Base-by-base conservation (phyloP, 2,329 filamentous ascomycete genomes). In the Aspergillus phoenicis region DNA sequence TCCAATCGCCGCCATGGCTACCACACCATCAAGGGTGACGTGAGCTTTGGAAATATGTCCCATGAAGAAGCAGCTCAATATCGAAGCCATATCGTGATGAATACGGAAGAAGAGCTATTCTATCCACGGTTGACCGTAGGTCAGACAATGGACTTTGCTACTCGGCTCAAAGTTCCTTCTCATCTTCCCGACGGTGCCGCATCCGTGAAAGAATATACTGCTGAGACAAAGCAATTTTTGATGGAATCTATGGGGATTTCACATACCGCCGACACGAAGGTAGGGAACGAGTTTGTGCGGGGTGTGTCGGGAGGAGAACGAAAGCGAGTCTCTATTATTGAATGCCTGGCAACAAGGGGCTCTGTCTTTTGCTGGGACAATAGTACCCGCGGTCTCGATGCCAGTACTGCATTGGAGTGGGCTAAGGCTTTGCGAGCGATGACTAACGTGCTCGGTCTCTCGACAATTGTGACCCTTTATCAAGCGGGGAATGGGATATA, bases 401-500 rank as follows among this genome's bases (percentile, higher is more conserved):
- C 86, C 1, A 85, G 81, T 68, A 87, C 84, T 4, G 86, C 85
- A 2, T 74, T 87, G 3, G 81, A 86, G 49, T 87, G 81, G 63
- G 78, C 81, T 41, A 84, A 84, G 64, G 82, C 84, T 2, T 73
- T 89, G 11, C 77, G 87, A 6, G 81, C 83, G 8, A 78, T 88
- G 80, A 88, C 86, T 0, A 84, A 89, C 60, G 78, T 86, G 1
- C 76, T 84, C 4, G 84, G 84, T 0, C 76, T 87, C 2, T 75
- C 84, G 0, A 82, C 84, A 2, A 84, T 88, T 51, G 84, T 87
- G 13, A 87, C 85, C 0, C 76, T 89, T 0, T 89, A 90, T 68
- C 87, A 89, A 68, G 87, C 87, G 2, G 85, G 85, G 6, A 87
- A 89, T 58, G 85, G 82, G 20, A 88, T 89, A 60, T 89, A 88